Percentiles rank a stretch among this genome's conserved stretches.
Evolutionary conservation across 768 basidiomycete genomes (phyloP).

Genomic region (Pleurotus giganteus): DNA sequence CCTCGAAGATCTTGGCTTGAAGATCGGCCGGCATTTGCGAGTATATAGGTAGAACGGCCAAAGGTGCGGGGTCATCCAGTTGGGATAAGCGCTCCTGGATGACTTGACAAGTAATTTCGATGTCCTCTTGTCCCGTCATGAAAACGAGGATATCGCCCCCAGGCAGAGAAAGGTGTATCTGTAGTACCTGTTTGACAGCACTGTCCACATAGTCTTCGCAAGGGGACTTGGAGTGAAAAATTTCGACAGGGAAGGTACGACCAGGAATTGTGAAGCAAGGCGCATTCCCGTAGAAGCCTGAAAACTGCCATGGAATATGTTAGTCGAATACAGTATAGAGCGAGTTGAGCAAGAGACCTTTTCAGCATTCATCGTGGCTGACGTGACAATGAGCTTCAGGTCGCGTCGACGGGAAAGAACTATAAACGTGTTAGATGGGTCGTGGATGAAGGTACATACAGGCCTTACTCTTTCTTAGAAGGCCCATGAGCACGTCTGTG

Average conservation of each 20-base stretch:
- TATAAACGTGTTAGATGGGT: slow-evolving; percentile 22
- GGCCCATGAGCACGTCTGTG: slow-evolving; percentile 97
- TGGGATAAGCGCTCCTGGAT: slow-evolving; percentile 88
- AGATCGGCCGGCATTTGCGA: slow-evolving; percentile 99
- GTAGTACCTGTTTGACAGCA: slow-evolving; percentile 96
- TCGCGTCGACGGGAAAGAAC: slow-evolving; percentile 89
- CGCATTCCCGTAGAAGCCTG: slow-evolving; percentile 91
- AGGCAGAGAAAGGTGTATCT: slow-evolving; percentile 92
- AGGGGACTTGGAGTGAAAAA: slow-evolving; percentile 92
- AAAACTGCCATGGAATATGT: slow-evolving; percentile 60
- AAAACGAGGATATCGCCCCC: slow-evolving; percentile 96
- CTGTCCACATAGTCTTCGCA: slow-evolving; percentile 99
- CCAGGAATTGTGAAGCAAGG: slow-evolving; percentile 89
- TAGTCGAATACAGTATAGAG: background rate
- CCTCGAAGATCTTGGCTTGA: slow-evolving; percentile 96
- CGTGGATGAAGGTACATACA: background rate
- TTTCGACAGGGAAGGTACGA: slow-evolving; percentile 97
- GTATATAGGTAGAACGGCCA: slow-evolving; percentile 96
- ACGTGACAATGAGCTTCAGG: slow-evolving; percentile 95
- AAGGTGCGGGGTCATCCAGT: slow-evolving; percentile 83
- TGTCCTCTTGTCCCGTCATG: slow-evolving; percentile 99
- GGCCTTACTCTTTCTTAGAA: slow-evolving; percentile 83
- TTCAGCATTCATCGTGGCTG: slow-evolving; percentile 99
- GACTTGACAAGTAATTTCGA: slow-evolving; percentile 95
- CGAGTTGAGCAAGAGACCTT: slow-evolving; percentile 53